Evolutionary conservation across 768 basidiomycete genomes (phyloP).

Genomic region (Tricholomella constricta): DNA sequence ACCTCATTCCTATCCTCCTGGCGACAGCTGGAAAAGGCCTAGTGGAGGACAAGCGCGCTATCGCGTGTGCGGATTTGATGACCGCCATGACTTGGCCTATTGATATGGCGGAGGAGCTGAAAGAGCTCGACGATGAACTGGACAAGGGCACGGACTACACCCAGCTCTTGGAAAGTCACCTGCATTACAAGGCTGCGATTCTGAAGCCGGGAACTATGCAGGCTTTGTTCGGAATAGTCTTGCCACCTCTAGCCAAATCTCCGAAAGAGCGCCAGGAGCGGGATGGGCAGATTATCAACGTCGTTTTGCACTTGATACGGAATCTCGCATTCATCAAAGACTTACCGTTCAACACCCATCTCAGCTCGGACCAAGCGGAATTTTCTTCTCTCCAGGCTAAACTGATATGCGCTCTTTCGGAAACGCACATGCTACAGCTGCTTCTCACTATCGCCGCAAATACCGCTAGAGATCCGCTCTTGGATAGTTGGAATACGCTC

Average conservation of each 20-base stretch:
- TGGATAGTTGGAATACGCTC: constrained; percentile 85
- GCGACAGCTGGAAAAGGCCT: constrained; percentile 76
- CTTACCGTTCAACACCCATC: constrained; percentile 66
- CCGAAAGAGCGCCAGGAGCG: constrained; percentile 70
- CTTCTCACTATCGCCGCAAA: constrained; percentile 87
- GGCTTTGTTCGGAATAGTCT: constrained; percentile 70
- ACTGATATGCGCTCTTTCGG: constrained; percentile 68
- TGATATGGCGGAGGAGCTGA: constrained; percentile 90
- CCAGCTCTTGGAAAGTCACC: constrained; percentile 75
- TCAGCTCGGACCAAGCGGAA: constrained; percentile 79
- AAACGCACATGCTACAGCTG: constrained; percentile 74
- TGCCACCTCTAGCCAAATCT: constrained; percentile 77
- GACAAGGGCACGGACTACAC: constrained; percentile 90
- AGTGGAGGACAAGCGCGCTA: constrained; percentile 81
- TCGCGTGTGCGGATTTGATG: constrained; percentile 85
- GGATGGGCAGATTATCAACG: constrained; percentile 85
- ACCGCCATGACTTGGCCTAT: constrained; percentile 99
- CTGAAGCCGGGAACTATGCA: constrained; percentile 69
- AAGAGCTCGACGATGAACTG: constrained; percentile 83
- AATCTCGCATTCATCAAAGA: constrained; percentile 97
- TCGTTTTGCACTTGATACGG: constrained; percentile 86
- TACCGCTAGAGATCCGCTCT: constrained; percentile 70
- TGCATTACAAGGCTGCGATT: constrained; percentile 85
- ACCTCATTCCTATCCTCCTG: constrained; percentile 84
- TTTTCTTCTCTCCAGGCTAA: constrained; percentile 76